Conservation (phyloP, 106 monocot genomes). For the Posidonia australis region DNA sequence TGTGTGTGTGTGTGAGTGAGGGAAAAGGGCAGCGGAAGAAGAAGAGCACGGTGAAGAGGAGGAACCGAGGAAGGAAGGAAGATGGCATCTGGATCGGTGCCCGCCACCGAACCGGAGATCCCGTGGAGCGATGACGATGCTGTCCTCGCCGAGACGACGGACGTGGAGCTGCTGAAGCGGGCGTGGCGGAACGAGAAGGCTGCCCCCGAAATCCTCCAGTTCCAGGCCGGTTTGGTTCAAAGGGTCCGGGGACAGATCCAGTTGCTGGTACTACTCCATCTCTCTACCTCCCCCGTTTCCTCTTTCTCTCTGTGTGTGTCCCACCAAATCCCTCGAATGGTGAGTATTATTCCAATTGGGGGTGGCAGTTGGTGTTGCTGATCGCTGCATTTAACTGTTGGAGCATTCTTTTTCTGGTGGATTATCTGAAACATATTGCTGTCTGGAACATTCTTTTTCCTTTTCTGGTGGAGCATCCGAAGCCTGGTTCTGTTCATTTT, state of each 20-base stretch:
- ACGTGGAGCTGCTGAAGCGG: conserved; percentile 76
- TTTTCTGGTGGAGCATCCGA: no score
- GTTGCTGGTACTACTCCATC: conserved; percentile 25
- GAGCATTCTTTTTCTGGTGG: no score
- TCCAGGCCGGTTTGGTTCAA: conserved; percentile 44
- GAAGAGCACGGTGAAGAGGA: neutral
- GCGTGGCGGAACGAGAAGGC: conserved; percentile 97
- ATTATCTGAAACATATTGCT: no score
- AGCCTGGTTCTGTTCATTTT: no score
- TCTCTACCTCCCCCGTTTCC: neutral
- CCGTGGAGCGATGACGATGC: conserved; percentile 16
- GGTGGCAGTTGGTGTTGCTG: no score
- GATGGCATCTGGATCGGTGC: conserved; percentile 16
- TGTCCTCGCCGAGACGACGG: conserved; percentile 35
- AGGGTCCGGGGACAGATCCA: conserved; percentile 77
- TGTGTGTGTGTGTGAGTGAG: no score
- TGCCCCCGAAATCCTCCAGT: conserved; percentile 74
- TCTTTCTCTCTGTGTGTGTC: neutral
- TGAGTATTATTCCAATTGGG: neutral
- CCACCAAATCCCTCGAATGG: no score
- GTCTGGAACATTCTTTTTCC: no score
- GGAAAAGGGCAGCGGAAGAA: no score
- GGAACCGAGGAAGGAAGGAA: no score
- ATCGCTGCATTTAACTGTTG: no score
- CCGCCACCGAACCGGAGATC: conserved; percentile 6